Evolutionary conservation across 2,329 filamentous ascomycete species (phyloP).

Genomic region (Trichophyton rubrum): DNA sequence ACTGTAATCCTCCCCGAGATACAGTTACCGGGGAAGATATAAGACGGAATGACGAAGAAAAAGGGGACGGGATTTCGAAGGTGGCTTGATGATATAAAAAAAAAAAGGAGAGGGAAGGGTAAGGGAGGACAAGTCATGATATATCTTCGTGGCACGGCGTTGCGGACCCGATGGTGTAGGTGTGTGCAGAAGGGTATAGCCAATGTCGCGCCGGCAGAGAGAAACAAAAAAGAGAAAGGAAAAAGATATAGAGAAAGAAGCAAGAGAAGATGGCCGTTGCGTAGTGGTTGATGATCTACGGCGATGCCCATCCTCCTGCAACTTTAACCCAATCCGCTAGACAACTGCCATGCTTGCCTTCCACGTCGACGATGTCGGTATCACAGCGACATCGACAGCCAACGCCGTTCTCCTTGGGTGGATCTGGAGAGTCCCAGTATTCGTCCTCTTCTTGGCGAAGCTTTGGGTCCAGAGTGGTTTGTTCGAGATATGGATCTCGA

Average conservation of each 20-base stretch:
- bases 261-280: too few species aligned
- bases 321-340: constrained; percentile 94
- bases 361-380: constrained; percentile 92
- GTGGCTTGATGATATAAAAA: neutral
- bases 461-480: constrained; percentile 67
- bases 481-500: constrained; percentile 67
- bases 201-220: neutral
- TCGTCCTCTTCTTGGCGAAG: constrained; percentile 83
- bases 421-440: constrained; percentile 84
- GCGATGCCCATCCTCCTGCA: constrained; percentile 76
- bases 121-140: neutral
- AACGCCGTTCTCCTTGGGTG: constrained; percentile 86
- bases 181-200: neutral
- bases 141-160: neutral
- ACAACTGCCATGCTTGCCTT: constrained; percentile 94
- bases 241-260: neutral
- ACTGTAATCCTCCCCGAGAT: neutral
- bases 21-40: neutral
- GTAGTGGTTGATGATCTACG: constrained; percentile 24
- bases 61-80: neutral
- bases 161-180: neutral
- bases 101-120: neutral
- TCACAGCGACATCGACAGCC: constrained; percentile 95
- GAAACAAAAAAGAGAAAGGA: neutral
- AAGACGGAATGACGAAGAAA: neutral